Base-by-base conservation (phyloP, 164 flowering plant species). In the Buxus sempervirens region DNA sequence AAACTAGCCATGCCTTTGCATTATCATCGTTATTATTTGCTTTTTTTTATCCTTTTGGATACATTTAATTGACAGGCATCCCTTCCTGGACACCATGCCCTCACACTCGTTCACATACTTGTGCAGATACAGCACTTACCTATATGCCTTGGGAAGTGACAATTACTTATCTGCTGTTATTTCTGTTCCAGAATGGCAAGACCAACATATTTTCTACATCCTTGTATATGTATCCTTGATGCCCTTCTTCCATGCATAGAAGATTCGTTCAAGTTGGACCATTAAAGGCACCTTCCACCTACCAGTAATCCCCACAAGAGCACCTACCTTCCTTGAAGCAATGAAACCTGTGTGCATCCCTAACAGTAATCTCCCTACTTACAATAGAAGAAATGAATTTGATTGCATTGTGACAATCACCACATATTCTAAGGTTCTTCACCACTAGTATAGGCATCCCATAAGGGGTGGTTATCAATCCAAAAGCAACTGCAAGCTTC, bases 251-350 rank as follows among this genome's bases (percentile, higher is more conserved):
- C 3, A 32, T 32, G 38, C 38, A 3, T 32, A 32, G 7, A 32
- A 32, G 38, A 32, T 32, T 7, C 7, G 38, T 32, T 32, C 38
- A 32, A 32, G 38, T 32, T 3, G 38, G 7, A 7, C n/a, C n/a
- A 32, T 57, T 23, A 57, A 57, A 21, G 60, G 21, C 60, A 45
- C 51, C 1, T 15, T 45, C 51, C 13, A 45, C 12, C 85, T 80
- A 91, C 97, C 95, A 91, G 75, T 84, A 91, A 80, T 86, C 93
- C 24, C 89, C 85, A 76, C 97, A 89, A 19, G 93, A 85, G 74
- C 97, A 89, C 41, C 63, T 72, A 24, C 93, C 96, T 48, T 80
- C 88, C 72, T 75, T 85, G 80, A 91, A 91, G 74, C 86, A 80
- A 72, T 91, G 97, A 70, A 89, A 91, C 74, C 97, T 84, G 62